These are phyloP conservation scores for Boletus sensibilis DNA, from an alignment of 768 basidiomycete genomes.

Conservation along the genomic window DNA sequence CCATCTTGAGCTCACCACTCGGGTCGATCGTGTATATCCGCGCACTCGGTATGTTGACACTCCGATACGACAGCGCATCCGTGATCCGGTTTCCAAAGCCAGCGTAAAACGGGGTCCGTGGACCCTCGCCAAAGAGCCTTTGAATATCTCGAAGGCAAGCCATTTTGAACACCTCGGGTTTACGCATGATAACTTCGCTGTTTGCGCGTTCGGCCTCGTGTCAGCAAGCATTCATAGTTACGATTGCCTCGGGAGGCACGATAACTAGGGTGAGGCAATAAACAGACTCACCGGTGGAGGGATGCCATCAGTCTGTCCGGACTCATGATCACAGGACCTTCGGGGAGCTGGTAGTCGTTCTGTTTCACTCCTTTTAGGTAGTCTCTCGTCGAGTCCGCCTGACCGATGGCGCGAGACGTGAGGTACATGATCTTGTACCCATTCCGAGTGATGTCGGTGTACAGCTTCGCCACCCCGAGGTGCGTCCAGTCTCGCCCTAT, in stretches of 20 bases:
- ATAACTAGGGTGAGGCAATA: neutral
- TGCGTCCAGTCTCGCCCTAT: constrained; percentile 99
- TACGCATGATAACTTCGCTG: constrained; percentile 98
- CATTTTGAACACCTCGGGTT: constrained; percentile 99
- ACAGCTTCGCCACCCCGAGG: constrained; percentile 93
- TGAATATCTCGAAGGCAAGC: constrained; percentile 95
- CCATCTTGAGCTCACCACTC: constrained; percentile 93
- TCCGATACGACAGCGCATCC: constrained; percentile 96
- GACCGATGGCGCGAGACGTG: constrained; percentile 95
- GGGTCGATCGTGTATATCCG: constrained; percentile 98
- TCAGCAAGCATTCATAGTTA: neutral
- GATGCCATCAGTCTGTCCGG: constrained; percentile 94
- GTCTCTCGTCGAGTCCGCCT: constrained; percentile 93
- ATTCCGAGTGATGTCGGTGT: constrained; percentile 92
- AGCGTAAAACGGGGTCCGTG: constrained; percentile 84
- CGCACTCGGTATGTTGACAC: constrained; percentile 90
- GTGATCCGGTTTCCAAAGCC: constrained; percentile 99
- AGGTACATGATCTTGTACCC: constrained; percentile 99
- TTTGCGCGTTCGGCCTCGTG: neutral
- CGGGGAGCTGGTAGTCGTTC: constrained; percentile 93
- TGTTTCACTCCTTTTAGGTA: constrained; percentile 95
- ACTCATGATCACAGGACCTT: constrained; percentile 98
- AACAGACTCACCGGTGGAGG: constrained; percentile 74
- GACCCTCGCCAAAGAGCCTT: constrained; percentile 74
- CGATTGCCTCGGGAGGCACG: neutral